Conservation (phyloP, 106 monocot genomes). For the Platanthera zijinensis region DNA sequence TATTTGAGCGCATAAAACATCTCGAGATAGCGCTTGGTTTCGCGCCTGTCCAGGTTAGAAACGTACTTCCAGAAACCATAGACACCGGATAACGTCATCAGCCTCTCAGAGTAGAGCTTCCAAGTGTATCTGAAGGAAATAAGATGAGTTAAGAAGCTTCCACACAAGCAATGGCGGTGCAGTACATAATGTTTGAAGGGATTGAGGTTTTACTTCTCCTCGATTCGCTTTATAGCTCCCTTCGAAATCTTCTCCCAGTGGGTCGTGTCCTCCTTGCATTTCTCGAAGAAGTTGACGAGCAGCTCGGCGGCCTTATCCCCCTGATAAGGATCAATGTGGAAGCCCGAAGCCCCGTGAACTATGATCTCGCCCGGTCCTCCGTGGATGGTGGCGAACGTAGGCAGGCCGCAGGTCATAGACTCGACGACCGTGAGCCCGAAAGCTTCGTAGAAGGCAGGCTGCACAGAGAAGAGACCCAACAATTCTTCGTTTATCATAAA, state of each 20-base stretch:
- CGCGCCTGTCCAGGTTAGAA: constrained; percentile 68
- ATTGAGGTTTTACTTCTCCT: constrained; percentile 48
- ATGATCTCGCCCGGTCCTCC: constrained; percentile 68
- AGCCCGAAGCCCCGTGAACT: constrained; percentile 56
- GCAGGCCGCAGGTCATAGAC: constrained; percentile 72
- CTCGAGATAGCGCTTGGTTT: constrained; percentile 72
- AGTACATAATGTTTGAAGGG: neutral
- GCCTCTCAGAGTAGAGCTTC: constrained; percentile 71
- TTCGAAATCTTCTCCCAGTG: constrained; percentile 54
- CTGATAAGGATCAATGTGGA: constrained; percentile 66
- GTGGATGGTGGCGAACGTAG: constrained; percentile 57
- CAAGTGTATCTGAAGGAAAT: constrained; percentile 50
- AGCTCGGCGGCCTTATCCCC: constrained; percentile 50
- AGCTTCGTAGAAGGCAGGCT: constrained; percentile 79
- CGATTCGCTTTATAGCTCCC: constrained; percentile 46
- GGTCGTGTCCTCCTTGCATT: constrained; percentile 37
- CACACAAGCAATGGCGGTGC: neutral
- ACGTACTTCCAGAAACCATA: constrained; percentile 88
- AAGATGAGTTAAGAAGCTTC: neutral
- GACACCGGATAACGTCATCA: constrained; percentile 69
- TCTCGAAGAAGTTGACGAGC: constrained; percentile 56
- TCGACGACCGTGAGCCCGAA: constrained; percentile 72
- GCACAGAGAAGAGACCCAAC: neutral
- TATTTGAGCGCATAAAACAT: constrained; percentile 74
- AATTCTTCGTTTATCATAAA: neutral